Conservation (phyloP, 768 basidiomycete species). For the Kwoniella pini region DNA sequence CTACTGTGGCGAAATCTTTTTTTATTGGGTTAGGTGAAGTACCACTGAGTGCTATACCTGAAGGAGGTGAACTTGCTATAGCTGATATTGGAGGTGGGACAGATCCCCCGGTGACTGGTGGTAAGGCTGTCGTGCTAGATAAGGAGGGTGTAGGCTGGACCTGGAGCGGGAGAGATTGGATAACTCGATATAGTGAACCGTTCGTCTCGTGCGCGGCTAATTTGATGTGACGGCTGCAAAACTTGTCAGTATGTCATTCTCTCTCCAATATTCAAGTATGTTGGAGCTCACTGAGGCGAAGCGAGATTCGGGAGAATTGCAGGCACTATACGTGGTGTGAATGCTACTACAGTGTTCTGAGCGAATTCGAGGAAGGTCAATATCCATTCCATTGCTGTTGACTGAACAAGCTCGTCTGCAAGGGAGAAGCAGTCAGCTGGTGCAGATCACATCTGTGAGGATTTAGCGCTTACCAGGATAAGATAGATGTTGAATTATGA, state of each 20-base stretch:
- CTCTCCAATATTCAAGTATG: neutral
- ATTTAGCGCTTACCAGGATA: slow-evolving; percentile 67
- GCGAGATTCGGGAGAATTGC: slow-evolving; percentile 93
- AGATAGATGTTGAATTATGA: slow-evolving; percentile 78
- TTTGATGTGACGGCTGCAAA: slow-evolving; percentile 69
- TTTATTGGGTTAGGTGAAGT: slow-evolving; percentile 31
- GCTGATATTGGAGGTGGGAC: slow-evolving; percentile 35
- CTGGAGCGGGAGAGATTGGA: slow-evolving; percentile 78
- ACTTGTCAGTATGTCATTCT: neutral
- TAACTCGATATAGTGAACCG: slow-evolving; percentile 76
- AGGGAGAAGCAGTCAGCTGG: neutral
- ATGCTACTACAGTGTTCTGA: slow-evolving; percentile 88
- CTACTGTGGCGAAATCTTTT: slow-evolving; percentile 30
- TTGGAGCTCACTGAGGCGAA: slow-evolving; percentile 23
- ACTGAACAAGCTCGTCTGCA: slow-evolving; percentile 90
- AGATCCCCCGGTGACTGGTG: slow-evolving; percentile 15
- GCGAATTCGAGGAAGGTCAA: slow-evolving; percentile 84
- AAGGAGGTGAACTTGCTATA: slow-evolving; percentile 35
- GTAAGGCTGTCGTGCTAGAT: slow-evolving; percentile 7
- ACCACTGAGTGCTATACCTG: slow-evolving; percentile 7
- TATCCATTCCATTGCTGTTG: slow-evolving; percentile 90
- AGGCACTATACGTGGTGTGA: slow-evolving; percentile 87
- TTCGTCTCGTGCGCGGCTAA: slow-evolving; percentile 83
- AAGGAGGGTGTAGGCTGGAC: slow-evolving; percentile 54
- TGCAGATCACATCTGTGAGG: neutral